These are phyloP conservation scores for Candolleomyces aberdarensis DNA, from an alignment of 768 basidiomycete genomes.

Conservation along the genomic window DNA sequence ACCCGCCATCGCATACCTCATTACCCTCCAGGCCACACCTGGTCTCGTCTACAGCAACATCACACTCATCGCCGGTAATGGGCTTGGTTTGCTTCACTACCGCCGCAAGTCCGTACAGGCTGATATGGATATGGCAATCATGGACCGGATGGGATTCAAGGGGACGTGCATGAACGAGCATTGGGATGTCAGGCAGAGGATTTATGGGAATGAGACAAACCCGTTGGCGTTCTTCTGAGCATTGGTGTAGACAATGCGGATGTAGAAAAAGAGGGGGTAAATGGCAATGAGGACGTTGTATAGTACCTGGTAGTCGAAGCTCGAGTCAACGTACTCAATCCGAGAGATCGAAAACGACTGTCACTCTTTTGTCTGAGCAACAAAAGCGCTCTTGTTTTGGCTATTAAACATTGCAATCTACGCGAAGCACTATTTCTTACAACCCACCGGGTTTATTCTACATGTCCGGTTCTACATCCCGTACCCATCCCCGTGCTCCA, in stretches of 20 bases:
- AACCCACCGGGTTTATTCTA: too few species aligned
- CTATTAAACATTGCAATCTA: too few species aligned
- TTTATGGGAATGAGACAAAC: constrained; percentile 10
- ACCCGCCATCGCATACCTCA: constrained; percentile 4
- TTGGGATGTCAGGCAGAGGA: constrained; percentile 10
- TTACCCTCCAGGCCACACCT: neutral
- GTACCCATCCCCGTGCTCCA: constrained; percentile 14
- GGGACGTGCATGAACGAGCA: constrained; percentile 12
- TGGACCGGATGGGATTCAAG: constrained; percentile 5
- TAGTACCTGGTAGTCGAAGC: too few species aligned
- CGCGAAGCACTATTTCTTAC: too few species aligned
- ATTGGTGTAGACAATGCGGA: too few species aligned
- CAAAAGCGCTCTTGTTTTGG: too few species aligned
- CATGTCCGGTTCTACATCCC: neutral
- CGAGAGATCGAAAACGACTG: too few species aligned
- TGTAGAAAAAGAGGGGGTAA: too few species aligned
- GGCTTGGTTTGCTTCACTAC: constrained; percentile 7
- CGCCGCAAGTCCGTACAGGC: neutral
- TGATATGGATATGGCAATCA: constrained; percentile 1
- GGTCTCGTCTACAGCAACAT: constrained; percentile 6
- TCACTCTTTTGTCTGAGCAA: too few species aligned
- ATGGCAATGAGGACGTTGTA: neutral
- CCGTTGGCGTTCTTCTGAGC: constrained; percentile 9
- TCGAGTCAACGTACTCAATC: too few species aligned
- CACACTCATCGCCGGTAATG: constrained; percentile 1